A percentile compares a stretch with the other conserved stretches of the same genome.
phyloP scores from a whole-genome alignment of 371 early-diverging fungal genomes.

The Mucor lusitanicus region DNA sequence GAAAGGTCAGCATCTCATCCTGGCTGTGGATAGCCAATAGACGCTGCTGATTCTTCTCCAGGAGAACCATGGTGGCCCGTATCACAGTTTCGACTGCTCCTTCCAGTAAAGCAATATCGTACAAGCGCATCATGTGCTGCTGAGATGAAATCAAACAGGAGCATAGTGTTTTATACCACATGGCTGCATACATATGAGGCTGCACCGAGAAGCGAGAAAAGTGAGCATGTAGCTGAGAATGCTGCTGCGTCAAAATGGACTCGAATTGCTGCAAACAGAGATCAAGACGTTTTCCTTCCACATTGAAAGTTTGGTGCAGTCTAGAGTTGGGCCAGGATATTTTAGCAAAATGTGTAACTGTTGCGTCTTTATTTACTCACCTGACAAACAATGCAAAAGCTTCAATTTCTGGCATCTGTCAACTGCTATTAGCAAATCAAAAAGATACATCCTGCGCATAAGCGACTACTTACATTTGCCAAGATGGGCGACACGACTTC shows the following conservation, averaged over 20 bases:
- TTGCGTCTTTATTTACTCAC: slow-evolving; percentile 17
- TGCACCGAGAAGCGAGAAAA: slow-evolving; percentile 71
- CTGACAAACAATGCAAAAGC: slow-evolving; percentile 84
- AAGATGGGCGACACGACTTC: slow-evolving; percentile 84
- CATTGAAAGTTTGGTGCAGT: slow-evolving; percentile 82
- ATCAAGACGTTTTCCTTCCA: slow-evolving; percentile 72
- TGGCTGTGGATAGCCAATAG: slow-evolving; percentile 72
- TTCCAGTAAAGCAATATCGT: slow-evolving; percentile 88
- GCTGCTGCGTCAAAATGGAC: slow-evolving; percentile 71
- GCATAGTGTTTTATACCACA: slow-evolving; percentile 94
- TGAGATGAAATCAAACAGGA: slow-evolving; percentile 74
- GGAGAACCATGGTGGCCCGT: slow-evolving; percentile 77
- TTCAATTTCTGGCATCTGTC: slow-evolving; percentile 85
- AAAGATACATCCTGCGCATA: not conserved
- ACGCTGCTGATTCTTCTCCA: slow-evolving; percentile 72
- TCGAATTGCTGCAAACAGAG: slow-evolving; percentile 83
- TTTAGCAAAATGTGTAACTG: not conserved
- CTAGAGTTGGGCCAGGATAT: slow-evolving; percentile 31
- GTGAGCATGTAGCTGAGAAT: slow-evolving; percentile 76
- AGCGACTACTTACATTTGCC: slow-evolving; percentile 60
- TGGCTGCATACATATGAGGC: slow-evolving; percentile 85
- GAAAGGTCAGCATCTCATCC: slow-evolving; percentile 67
- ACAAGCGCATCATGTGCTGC: slow-evolving; percentile 79
- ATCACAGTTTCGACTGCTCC: slow-evolving; percentile 79
- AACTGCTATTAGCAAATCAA: slow-evolving; percentile 1